phyloP scores from a whole-genome alignment of 129 eudicot genomes.

The Logfia minima region DNA sequence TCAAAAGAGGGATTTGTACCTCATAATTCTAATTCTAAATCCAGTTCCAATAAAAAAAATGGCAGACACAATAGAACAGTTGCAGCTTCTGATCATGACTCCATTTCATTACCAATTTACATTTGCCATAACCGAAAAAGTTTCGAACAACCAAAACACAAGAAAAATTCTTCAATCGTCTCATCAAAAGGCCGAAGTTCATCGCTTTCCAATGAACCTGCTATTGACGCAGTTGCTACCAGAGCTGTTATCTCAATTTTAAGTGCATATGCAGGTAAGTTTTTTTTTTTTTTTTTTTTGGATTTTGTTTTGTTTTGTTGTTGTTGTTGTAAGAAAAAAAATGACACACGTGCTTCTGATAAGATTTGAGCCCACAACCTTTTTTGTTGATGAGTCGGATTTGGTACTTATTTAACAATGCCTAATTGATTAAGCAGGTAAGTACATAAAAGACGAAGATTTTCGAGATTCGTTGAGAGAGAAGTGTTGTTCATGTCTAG shows the following conservation, averaged over 20 bases:
- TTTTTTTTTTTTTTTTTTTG: no score
- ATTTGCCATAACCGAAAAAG: slow-evolving; percentile 67
- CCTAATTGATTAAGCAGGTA: slow-evolving; percentile 47
- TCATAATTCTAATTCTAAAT: not conserved
- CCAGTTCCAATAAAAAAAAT: slow-evolving; percentile 29
- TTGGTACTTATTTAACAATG: not conserved
- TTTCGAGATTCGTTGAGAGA: slow-evolving; percentile 45
- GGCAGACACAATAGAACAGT: slow-evolving; percentile 36
- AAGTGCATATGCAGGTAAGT: slow-evolving; percentile 53
- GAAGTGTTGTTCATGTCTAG: slow-evolving; percentile 50
- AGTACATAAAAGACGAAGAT: slow-evolving; percentile 40
- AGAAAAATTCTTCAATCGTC: slow-evolving; percentile 33
- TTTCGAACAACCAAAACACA: slow-evolving; percentile 34
- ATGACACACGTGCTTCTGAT: no score
- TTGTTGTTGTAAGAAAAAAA: no score
- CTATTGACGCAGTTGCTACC: slow-evolving; percentile 55
- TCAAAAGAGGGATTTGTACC: slow-evolving; percentile 53
- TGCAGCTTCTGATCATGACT: slow-evolving; percentile 34
- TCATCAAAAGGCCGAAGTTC: slow-evolving; percentile 37
- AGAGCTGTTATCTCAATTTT: slow-evolving; percentile 53
- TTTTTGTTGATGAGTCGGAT: not conserved
- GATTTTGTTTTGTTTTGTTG: no score
- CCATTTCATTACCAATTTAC: slow-evolving; percentile 59
- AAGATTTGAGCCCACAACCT: not conserved
- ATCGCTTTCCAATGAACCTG: slow-evolving; percentile 51